These are phyloP conservation scores for Intubia oerlemansii DNA, from an alignment of 2,329 filamentous ascomycete species.

Conservation along the genomic window DNA sequence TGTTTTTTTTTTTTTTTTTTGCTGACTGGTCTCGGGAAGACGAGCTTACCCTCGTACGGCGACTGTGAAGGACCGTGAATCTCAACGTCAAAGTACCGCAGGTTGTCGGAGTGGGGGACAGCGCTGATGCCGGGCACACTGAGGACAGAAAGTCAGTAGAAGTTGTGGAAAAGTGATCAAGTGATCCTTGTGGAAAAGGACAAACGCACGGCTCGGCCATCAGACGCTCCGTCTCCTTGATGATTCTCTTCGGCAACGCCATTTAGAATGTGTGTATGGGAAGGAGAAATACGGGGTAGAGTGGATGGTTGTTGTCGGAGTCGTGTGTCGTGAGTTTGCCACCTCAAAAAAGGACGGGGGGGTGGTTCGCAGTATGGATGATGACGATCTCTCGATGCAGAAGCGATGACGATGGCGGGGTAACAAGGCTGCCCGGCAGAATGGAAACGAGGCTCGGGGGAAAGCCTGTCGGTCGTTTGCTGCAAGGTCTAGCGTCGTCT, in stretches of 20 bases:
- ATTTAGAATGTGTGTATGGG: neutral
- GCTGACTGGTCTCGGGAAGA: too few relatives aligned
- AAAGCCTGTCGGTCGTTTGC: too few relatives aligned
- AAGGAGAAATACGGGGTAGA: neutral
- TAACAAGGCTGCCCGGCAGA: too few relatives aligned
- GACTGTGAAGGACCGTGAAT: slow-evolving; percentile 39
- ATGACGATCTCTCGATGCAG: too few relatives aligned
- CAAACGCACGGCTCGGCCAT: slow-evolving; percentile 76
- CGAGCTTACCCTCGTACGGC: slow-evolving; percentile 63
- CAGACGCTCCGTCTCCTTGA: slow-evolving; percentile 95
- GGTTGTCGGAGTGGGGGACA: slow-evolving; percentile 87
- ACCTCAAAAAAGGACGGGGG: too few relatives aligned
- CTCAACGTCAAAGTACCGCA: slow-evolving; percentile 94
- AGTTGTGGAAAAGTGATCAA: neutral
- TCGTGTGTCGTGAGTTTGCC: neutral
- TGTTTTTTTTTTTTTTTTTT: too few relatives aligned
- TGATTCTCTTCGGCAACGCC: slow-evolving; percentile 60
- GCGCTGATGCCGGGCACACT: slow-evolving; percentile 94
- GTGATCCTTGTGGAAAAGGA: neutral
- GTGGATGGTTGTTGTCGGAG: neutral
- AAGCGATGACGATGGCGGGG: too few relatives aligned
- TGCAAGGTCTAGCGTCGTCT: too few relatives aligned
- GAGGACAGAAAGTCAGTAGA: slow-evolving; percentile 3
- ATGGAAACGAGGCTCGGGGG: too few relatives aligned
- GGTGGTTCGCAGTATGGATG: too few relatives aligned